These are phyloP conservation scores for Ligustrum vulgare DNA, from an alignment of 257 asterid genomes.

Conservation along the genomic window DNA sequence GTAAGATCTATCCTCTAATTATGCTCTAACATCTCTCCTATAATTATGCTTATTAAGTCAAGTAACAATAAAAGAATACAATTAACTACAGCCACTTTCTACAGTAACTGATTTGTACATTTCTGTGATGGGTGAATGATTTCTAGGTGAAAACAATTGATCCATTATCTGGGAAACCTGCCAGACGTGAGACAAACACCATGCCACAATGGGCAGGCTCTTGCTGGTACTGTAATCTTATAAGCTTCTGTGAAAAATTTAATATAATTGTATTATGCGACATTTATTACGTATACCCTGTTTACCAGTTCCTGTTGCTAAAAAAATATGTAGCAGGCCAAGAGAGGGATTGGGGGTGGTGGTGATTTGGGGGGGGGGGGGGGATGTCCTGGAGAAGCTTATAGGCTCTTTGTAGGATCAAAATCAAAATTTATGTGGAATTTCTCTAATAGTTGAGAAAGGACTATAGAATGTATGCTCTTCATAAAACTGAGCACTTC, in stretches of 20 bases:
- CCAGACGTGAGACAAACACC: conserved; percentile 86
- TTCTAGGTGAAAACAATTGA: conserved; percentile 71
- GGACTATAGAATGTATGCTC: not conserved
- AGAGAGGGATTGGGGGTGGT: not conserved
- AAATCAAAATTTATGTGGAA: not conserved
- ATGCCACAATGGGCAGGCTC: conserved; percentile 99
- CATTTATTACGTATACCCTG: conserved; percentile 14
- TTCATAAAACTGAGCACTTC: not conserved
- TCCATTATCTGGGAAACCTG: conserved; percentile 65
- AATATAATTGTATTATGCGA: conserved; percentile 13
- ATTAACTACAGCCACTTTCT: not conserved
- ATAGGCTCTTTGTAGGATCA: not conserved
- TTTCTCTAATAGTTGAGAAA: not conserved
- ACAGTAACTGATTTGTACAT: not conserved
- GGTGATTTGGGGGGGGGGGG: not conserved
- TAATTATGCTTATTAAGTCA: too few species aligned
- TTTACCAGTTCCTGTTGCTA: not conserved
- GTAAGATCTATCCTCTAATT: too few species aligned
- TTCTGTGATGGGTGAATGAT: conserved; percentile 22
- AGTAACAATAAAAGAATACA: too few species aligned
- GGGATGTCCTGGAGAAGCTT: not conserved
- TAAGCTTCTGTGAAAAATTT: conserved; percentile 20
- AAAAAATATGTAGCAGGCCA: not conserved
- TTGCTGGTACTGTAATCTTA: conserved; percentile 65
- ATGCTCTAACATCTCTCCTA: too few species aligned